Conservation (phyloP, 139 green algal species). For the Micromonas pusilla region DNA sequence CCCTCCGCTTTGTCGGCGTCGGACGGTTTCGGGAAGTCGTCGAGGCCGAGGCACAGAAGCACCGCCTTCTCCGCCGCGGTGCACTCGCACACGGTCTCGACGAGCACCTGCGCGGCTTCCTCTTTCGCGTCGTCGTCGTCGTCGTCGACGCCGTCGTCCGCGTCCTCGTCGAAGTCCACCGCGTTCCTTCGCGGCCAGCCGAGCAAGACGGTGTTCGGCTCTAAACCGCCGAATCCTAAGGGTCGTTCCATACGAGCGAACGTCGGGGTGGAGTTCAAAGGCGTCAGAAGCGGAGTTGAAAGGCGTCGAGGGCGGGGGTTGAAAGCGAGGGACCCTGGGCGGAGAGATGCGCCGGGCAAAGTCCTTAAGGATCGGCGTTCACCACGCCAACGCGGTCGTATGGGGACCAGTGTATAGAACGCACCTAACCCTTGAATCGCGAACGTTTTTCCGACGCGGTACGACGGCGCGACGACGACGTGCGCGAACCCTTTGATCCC, state of each 20-base stretch:
- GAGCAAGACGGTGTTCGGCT: slow-evolving; percentile 21
- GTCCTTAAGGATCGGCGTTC: too few species aligned
- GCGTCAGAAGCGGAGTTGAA: too few species aligned
- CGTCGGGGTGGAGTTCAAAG: too few species aligned
- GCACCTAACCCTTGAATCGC: neutral
- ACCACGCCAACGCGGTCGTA: too few species aligned
- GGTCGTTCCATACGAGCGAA: too few species aligned
- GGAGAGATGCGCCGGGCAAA: too few species aligned
- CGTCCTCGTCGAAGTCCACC: neutral
- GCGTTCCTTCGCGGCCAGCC: neutral
- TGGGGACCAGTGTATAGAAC: too few species aligned
- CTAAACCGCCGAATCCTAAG: slow-evolving; percentile 8
- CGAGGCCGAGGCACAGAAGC: neutral
- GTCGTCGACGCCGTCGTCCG: neutral
- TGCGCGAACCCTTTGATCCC: slow-evolving; percentile 18
- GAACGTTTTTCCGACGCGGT: neutral
- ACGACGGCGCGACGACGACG: slow-evolving; percentile 8
- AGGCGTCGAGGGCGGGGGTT: too few species aligned
- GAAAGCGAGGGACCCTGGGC: too few species aligned
- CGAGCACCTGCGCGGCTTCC: neutral
- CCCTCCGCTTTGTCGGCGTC: neutral
- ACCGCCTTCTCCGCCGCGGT: slow-evolving; percentile 20
- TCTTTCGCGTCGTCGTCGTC: neutral
- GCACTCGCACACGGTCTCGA: slow-evolving; percentile 23
- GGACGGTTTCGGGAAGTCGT: neutral